Conservation (phyloP, 768 basidiomycete species). For the Mycena sanguinolenta region DNA sequence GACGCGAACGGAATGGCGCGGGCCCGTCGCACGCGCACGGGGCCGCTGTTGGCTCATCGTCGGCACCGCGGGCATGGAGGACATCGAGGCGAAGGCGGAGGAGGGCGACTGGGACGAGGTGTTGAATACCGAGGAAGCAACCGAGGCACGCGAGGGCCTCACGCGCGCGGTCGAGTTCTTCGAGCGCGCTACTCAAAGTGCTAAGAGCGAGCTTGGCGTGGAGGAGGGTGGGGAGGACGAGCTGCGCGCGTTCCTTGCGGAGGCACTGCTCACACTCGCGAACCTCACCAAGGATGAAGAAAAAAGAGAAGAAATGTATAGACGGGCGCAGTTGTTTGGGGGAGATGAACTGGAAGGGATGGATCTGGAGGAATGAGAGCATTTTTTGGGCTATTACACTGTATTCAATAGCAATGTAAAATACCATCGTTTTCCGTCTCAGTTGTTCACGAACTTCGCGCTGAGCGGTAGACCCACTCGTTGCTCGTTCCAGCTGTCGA, state of each 20-base stretch:
- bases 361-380: conserved; percentile 39
- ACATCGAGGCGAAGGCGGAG: conserved; percentile 62
- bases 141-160: conserved; percentile 68
- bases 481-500: too few species aligned
- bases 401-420: conserved; percentile 20
- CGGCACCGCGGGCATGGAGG: conserved; percentile 68
- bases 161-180: conserved; percentile 59
- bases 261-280: conserved; percentile 70
- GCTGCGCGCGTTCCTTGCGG: conserved; percentile 57
- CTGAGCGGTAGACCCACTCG: too few species aligned
- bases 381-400: neutral
- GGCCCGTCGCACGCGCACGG: conserved; percentile 58
- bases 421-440: neutral
- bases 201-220: conserved; percentile 37
- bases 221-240: conserved; percentile 42
- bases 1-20: conserved; percentile 58
- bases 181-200: conserved; percentile 53
- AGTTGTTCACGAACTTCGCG: too few species aligned
- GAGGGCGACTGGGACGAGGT: conserved; percentile 60
- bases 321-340: conserved; percentile 62
- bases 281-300: conserved; percentile 66
- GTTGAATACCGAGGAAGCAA: conserved; percentile 61
- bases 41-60: conserved; percentile 70
- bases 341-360: conserved; percentile 53
- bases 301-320: conserved; percentile 66